Conservation (phyloP, 2,329 filamentous ascomycete genomes). For the Aspergillus carbonarius region DNA sequence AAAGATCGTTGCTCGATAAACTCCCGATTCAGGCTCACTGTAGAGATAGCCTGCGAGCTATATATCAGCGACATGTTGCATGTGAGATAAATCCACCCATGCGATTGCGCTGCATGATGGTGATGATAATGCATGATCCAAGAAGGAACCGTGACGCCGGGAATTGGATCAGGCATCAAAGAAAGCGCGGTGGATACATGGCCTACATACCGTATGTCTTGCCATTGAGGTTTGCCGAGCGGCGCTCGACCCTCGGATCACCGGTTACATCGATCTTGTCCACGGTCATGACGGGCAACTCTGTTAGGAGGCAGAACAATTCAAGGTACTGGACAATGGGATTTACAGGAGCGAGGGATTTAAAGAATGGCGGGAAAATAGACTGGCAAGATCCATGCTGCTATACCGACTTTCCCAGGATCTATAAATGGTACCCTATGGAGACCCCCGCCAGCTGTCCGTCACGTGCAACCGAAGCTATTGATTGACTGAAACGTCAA, state of each 20-base stretch:
- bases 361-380: too few species aligned
- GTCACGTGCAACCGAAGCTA: constrained; percentile 21
- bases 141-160: not conserved
- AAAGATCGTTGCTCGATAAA: constrained; percentile 55
- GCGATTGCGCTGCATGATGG: not conserved
- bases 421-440: constrained; percentile 13
- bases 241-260: constrained; percentile 66
- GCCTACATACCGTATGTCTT: constrained; percentile 61
- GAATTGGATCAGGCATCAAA: not conserved
- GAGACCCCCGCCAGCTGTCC: constrained; percentile 16
- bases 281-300: constrained; percentile 44
- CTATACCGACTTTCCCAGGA: constrained; percentile 10
- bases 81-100: not conserved
- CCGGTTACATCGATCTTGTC: constrained; percentile 63
- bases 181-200: not conserved
- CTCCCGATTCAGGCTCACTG: constrained; percentile 44
- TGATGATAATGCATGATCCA: not conserved
- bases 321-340: not conserved
- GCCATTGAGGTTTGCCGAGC: constrained; percentile 64
- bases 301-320: not conserved
- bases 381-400: not conserved
- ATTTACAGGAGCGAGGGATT: not conserved
- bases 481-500: not conserved
- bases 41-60: constrained; percentile 51
- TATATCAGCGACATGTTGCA: constrained; percentile 8